A percentile compares a stretch with the other conserved stretches of the same genome.
These are phyloP conservation scores for Penicillium polonicum DNA, from an alignment of 2,329 filamentous ascomycete genomes.

Conservation along the genomic window DNA sequence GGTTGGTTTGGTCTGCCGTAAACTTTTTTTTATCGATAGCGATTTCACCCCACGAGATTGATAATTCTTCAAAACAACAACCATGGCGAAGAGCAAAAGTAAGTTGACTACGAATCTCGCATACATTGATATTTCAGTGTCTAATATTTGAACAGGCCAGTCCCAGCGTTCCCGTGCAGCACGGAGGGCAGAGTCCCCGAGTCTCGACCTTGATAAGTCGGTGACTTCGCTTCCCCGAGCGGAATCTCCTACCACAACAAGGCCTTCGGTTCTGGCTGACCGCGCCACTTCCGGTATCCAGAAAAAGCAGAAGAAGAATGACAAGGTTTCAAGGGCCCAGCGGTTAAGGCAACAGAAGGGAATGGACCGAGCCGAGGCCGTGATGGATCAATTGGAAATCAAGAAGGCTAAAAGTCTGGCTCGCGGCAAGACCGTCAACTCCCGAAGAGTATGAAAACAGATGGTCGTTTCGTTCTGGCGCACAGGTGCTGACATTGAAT, in stretches of 20 bases:
- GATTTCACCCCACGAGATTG: slow-evolving; percentile 29
- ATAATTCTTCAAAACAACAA: slow-evolving; percentile 21
- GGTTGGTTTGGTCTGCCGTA: slow-evolving; percentile 31
- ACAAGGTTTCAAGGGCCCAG: slow-evolving; percentile 54
- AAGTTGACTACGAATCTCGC: slow-evolving; percentile 16
- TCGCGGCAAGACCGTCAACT: slow-evolving; percentile 50
- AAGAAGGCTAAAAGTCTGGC: slow-evolving; percentile 55
- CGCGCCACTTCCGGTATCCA: slow-evolving; percentile 53
- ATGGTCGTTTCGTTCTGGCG: not conserved
- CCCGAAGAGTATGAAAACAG: slow-evolving; percentile 42
- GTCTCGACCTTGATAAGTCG: slow-evolving; percentile 53
- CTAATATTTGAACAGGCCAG: slow-evolving; percentile 42
- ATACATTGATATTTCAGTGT: not conserved
- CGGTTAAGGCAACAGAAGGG: slow-evolving; percentile 54
- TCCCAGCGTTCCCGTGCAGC: slow-evolving; percentile 59
- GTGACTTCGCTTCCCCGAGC: slow-evolving; percentile 45
- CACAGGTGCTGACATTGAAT: slow-evolving; percentile 18
- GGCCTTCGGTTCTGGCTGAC: slow-evolving; percentile 50
- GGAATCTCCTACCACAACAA: slow-evolving; percentile 39
- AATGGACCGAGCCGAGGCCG: slow-evolving; percentile 55
- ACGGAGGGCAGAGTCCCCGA: slow-evolving; percentile 57
- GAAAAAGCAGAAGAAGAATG: slow-evolving; percentile 51
- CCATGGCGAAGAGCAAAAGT: slow-evolving; percentile 43
- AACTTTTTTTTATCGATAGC: slow-evolving; percentile 40
- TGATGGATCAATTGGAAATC: slow-evolving; percentile 55